phyloP scores from a whole-genome alignment of 2,329 filamentous ascomycete genomes.

The Pestalotiopsis sp. region DNA sequence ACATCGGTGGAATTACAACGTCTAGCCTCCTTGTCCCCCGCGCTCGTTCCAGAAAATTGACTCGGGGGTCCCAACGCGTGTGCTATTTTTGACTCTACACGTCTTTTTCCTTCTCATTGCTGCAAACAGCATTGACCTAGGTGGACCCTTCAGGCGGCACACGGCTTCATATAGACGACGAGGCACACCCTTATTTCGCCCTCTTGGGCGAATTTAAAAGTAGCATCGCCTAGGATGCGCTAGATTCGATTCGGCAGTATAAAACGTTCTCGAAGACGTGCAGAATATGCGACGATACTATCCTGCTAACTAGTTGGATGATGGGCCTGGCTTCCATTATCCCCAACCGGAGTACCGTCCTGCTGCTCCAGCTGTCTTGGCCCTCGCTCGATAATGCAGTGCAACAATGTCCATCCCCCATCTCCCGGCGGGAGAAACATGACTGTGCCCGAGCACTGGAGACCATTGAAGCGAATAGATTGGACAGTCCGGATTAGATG shows the following conservation, averaged over 20 bases:
- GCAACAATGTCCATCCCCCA: neutral
- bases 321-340: neutral
- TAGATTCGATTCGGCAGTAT: slow-evolving; percentile 7
- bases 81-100: slow-evolving; percentile 4
- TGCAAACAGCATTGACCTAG: slow-evolving; percentile 1
- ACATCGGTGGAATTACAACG: neutral
- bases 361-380: neutral
- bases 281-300: slow-evolving; percentile 3
- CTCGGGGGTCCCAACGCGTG: neutral
- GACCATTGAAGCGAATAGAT: slow-evolving; percentile 3
- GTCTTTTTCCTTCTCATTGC: neutral
- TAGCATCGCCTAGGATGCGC: slow-evolving; percentile 7
- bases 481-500: neutral
- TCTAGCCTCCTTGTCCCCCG: neutral
- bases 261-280: slow-evolving; percentile 11
- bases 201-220: neutral
- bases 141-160: neutral
- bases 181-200: neutral
- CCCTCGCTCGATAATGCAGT: neutral
- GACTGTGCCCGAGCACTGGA: neutral
- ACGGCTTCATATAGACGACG: slow-evolving; percentile 9
- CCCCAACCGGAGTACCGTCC: neutral
- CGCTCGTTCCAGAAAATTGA: neutral
- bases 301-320: neutral
- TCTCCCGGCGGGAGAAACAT: neutral